phyloP scores from a whole-genome alignment of 768 basidiomycete genomes.

The Tricholoma terreum region DNA sequence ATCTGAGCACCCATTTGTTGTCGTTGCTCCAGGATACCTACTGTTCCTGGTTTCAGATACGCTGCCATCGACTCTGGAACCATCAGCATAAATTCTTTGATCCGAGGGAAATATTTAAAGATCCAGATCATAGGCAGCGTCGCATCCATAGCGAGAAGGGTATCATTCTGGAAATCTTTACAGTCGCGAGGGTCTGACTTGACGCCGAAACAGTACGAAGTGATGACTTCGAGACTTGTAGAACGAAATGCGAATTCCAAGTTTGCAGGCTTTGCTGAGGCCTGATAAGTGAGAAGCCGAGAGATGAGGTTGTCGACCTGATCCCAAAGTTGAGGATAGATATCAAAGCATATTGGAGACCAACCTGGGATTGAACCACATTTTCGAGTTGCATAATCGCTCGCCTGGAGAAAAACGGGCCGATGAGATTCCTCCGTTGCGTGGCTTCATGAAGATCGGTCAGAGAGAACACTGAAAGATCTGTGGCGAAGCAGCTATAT shows the following conservation, averaged over 20 bases:
- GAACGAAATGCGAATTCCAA: conserved; percentile 38
- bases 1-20: conserved; percentile 34
- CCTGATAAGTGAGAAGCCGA: conserved; percentile 22
- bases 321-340: neutral
- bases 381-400: conserved; percentile 36
- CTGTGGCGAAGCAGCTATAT: conserved; percentile 36
- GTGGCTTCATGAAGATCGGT: conserved; percentile 33
- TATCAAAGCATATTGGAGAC: neutral
- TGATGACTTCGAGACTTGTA: conserved; percentile 38
- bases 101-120: conserved; percentile 35
- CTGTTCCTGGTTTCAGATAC: conserved; percentile 32
- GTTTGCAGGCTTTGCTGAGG: conserved; percentile 24
- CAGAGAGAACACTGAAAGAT: conserved; percentile 35
- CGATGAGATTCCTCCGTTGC: conserved; percentile 32
- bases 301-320: conserved; percentile 34
- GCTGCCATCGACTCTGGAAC: conserved; percentile 33
- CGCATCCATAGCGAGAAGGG: conserved; percentile 33
- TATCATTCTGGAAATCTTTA: conserved; percentile 31
- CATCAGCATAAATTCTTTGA: conserved; percentile 27
- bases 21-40: conserved; percentile 32
- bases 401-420: conserved; percentile 39
- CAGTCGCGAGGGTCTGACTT: conserved; percentile 27
- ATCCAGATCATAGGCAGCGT: conserved; percentile 36
- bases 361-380: conserved; percentile 32
- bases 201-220: conserved; percentile 35